Evolutionary conservation across 208 protist genomes (phyloP), one percentile per base, ranked within the genome.

Genomic region (Leishmania major): DNA sequence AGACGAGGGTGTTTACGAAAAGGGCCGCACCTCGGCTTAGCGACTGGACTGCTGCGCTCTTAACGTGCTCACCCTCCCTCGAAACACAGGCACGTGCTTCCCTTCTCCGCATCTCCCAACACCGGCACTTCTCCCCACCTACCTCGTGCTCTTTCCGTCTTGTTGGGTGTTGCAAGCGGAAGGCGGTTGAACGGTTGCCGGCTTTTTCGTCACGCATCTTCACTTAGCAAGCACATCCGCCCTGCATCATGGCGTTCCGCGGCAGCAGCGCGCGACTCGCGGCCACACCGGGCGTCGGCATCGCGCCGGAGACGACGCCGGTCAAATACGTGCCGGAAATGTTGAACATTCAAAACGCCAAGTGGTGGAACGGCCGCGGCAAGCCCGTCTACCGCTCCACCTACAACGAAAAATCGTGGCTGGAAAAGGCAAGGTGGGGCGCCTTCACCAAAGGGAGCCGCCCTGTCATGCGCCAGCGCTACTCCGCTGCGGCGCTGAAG

Each of bases 311-410:
- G 88, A 97, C 95, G 57, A 97, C 95, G 53, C 95, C 95, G 10
- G 87, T 98, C 31, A 98, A 98, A 90, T 98, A 97, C 81, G 90
- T 91, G n/a, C 92, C 93, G 35, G 87, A 86, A 59, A 98, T 98
- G 95, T 85, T 98, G 40, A 96, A 97, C 83, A 95, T 97, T 47
- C 87, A 90, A 62, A 89, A 98, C 84, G 87, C 88, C 75, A 84
- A 88, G 79, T 98, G 95, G 95, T 96, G 92, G 92, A 92, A 97
- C 77, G 83, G 86, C 35, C 85, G 82, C 53, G 81, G 88, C 53
- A 94, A 89, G 75, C 88, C 82, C 17, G 78, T 76, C 17, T 94
- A 96, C 84, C 87, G 89, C 69, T 89, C 93, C 28, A 89, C 87
- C 45, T 98, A 91, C 89, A 91, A 92, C 62, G 95, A 98, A 82